Evolutionary conservation across 441 rosid genomes (phyloP).

Genomic region (Adansonia gregorii): DNA sequence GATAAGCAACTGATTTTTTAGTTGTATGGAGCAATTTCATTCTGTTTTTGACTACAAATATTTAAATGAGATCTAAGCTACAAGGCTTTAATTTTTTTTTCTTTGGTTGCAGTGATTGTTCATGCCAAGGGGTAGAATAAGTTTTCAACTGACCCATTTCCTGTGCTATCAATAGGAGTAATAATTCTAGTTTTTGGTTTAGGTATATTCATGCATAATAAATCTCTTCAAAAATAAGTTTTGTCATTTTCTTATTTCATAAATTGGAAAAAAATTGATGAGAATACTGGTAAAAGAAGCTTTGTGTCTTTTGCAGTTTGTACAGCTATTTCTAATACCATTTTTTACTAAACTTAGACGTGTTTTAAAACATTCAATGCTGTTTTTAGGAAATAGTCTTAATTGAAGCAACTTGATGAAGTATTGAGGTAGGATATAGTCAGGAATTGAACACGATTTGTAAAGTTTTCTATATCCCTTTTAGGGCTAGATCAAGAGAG

Average conservation of each 20-base stretch:
- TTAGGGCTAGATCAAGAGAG: not conserved
- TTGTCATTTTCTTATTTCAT: not conserved
- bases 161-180: not conserved
- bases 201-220: not conserved
- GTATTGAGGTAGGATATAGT: not conserved
- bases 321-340: not conserved
- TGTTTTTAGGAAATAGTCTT: not conserved
- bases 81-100: not conserved
- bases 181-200: constrained; percentile 11
- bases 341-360: not conserved
- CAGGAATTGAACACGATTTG: not conserved
- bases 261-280: constrained; percentile 6
- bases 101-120: not conserved
- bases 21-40: not conserved
- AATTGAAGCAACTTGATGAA: constrained; percentile 10
- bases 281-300: constrained; percentile 3
- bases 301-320: not conserved
- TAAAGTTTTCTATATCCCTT: not conserved
- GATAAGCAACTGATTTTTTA: constrained; percentile 5
- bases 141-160: not conserved
- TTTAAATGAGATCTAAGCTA: constrained; percentile 5
- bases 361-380: not conserved
- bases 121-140: constrained; percentile 6
- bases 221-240: not conserved
- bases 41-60: constrained; percentile 6